Evolutionary conservation across 2,329 filamentous ascomycete species (phyloP), one percentile per base, ranked within the genome.

Genomic region (Fusarium multiceps): DNA sequence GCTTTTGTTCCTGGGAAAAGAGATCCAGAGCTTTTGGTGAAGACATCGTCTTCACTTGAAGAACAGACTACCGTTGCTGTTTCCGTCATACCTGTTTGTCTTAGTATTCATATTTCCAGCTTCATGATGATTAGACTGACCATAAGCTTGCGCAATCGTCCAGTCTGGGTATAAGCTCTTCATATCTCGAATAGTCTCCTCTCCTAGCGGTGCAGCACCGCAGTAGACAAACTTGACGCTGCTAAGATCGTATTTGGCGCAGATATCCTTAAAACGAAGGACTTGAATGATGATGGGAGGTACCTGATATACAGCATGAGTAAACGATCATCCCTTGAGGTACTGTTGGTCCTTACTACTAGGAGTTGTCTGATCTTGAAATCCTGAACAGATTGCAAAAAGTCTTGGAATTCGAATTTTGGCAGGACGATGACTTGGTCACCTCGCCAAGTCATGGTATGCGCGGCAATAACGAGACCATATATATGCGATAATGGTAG

Each of bases 401-500:
- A 90, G 2, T 82, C 80, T 10, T 84, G 81, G 41, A 95, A 84
- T 42, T 95, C 92, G 73, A 94, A 96, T 70, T 92, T 93, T n/a
- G 87, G 89, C 18, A 96, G 83, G 3, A 95, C 86, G 51, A 96
- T 85, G 6, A 92, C 83, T 56, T 89, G 88, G 67, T 96, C 93
- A 11, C 93, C 93, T 28, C 91, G 87, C 75, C 89, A 96, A 1
- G 88, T 83, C 25, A 85, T 85, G 0, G 84, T 78, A 76, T 93
- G 91, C 37, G 88, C 89, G 59, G 93, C 87, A 14, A 93, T 87
- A 6, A 94, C 87, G 25, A 96, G 82, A 5, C 88, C 89, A 77
- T 95, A 97, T 57, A 96, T 96, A 74, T 97, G 93, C 68, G 91
- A 94, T 74, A 93, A 89, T 0, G 92, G 92, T 0, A 95, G 82